These are phyloP conservation scores for Diaporthe longicolla DNA, from an alignment of 2,329 filamentous ascomycete species.

Conservation along the genomic window DNA sequence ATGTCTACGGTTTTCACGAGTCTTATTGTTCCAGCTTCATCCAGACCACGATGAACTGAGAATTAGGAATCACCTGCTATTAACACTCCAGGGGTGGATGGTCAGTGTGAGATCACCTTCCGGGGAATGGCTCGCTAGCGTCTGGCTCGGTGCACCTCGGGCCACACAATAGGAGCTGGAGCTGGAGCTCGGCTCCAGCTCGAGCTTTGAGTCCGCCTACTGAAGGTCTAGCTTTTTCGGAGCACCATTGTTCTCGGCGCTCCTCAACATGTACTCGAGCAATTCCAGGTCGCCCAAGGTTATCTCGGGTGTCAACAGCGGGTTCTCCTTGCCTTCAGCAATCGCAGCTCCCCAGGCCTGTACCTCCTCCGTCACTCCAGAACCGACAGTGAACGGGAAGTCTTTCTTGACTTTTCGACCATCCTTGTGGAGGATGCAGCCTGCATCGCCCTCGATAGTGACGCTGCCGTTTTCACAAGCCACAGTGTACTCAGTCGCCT, in stretches of 20 bases:
- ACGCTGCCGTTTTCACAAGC: slow-evolving; percentile 72
- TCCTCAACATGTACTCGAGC: slow-evolving; percentile 65
- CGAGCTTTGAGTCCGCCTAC: slow-evolving; percentile 34
- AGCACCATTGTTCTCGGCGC: slow-evolving; percentile 60
- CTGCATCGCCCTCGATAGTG: slow-evolving; percentile 59
- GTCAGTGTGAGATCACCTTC: neutral
- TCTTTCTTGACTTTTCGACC: slow-evolving; percentile 47
- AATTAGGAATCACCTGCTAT: neutral
- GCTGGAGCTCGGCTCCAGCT: neutral
- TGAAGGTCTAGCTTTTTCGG: slow-evolving; percentile 58
- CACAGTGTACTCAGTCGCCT: slow-evolving; percentile 68
- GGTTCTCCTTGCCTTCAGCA: slow-evolving; percentile 60
- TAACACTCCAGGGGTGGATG: slow-evolving; percentile 15
- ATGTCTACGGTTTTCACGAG: neutral
- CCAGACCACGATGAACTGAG: neutral
- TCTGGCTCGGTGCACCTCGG: neutral
- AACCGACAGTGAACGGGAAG: slow-evolving; percentile 44
- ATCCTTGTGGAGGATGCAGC: slow-evolving; percentile 41
- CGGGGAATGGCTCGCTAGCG: slow-evolving; percentile 8
- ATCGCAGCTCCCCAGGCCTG: slow-evolving; percentile 72
- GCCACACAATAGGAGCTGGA: neutral
- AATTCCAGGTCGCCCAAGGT: slow-evolving; percentile 74
- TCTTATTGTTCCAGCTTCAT: neutral
- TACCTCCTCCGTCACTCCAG: slow-evolving; percentile 72
- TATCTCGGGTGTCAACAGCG: slow-evolving; percentile 68